Evolutionary conservation across 768 basidiomycete species (phyloP).

Genomic region (Trametopsis cervina): DNA sequence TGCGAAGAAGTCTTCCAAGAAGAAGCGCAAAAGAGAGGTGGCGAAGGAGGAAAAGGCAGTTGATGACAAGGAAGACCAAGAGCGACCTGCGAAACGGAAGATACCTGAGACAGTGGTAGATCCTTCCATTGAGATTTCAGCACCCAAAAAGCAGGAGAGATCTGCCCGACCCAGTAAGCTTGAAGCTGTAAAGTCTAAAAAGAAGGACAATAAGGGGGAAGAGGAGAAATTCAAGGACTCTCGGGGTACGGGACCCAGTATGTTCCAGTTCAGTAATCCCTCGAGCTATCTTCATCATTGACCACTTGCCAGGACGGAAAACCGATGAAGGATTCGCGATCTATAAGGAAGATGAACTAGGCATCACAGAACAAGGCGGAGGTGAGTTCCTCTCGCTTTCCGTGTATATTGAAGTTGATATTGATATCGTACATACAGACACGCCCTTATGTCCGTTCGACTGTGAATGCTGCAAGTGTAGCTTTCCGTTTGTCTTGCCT

Average conservation of each 20-base stretch:
- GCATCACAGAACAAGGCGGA: constrained; percentile 60
- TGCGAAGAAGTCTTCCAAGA: constrained; percentile 41
- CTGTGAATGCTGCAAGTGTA: constrained; percentile 73
- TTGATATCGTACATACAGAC: constrained; percentile 42
- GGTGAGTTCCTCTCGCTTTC: constrained; percentile 38
- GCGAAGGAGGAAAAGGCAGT: constrained; percentile 11
- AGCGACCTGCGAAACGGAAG: constrained; percentile 24
- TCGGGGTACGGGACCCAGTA: constrained; percentile 64
- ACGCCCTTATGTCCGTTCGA: constrained; percentile 85
- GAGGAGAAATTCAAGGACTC: constrained; percentile 64
- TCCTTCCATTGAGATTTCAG: constrained; percentile 37
- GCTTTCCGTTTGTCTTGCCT: neutral
- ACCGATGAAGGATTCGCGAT: constrained; percentile 78
- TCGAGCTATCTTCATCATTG: no score
- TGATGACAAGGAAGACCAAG: constrained; percentile 6
- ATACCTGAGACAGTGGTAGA: constrained; percentile 60
- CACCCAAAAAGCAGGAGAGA: constrained; percentile 29
- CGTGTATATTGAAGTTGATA: constrained; percentile 7
- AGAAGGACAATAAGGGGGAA: constrained; percentile 26
- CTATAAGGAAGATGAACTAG: constrained; percentile 80
- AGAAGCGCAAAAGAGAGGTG: constrained; percentile 29
- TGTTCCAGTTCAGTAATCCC: no score
- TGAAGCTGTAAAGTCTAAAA: constrained; percentile 15
- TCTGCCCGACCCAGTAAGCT: constrained; percentile 1
- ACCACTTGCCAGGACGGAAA: no score